Evolutionary conservation across 495 filamentous ascomycete genomes (phyloP), one percentile per base, ranked within the genome.

Genomic region (Penicillium psychrofluorescens): DNA sequence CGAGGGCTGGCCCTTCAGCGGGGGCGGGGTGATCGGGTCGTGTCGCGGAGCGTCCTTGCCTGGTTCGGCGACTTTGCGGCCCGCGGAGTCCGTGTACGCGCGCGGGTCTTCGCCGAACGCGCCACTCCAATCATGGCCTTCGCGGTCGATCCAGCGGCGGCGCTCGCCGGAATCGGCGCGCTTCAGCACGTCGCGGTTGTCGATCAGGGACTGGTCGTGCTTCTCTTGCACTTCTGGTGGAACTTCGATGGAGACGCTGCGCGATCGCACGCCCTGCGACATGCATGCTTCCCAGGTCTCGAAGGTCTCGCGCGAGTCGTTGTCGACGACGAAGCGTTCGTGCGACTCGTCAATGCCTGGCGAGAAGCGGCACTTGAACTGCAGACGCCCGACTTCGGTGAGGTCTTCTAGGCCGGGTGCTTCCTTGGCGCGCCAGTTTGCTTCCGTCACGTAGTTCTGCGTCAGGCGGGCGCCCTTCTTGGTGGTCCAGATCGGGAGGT

Each of bases 221-320:
- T 95, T 70, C 51, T 80, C 68, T 47, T 80, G 75, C 1, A 89
- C 71, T 6, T 73, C 56, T 0, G 77, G 71, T 0, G 88, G 86
- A 1, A 95, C 63, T 46, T 87, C 82, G 29, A 77, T 76, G 1
- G 67, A 57, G 4, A 96, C 87, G 2, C 74, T 71, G 37, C 76
- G 76, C 0, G 68, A 64, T 7, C 91, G 78, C 0, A 95, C 85
- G 5, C 91, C 91, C 62, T 97, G 88, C 0, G 86, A 77, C 15
- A 80, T 73, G 54, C 90, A 95, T 0, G 88, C 88, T 63, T 95
- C 86, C 89, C 90, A 96, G 4, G 83, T 86, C 69, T 96, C 91
- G 52, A 84, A 94, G 1, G 91, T 95, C 68, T 96, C 91, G 35
- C 90, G 79, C 3, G 82, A 81, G 57, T 95, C 81, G 52, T 92